Evolutionary conservation across 163 green algal genomes (phyloP).

Genomic region (Trebouxiophyceae sp.): DNA sequence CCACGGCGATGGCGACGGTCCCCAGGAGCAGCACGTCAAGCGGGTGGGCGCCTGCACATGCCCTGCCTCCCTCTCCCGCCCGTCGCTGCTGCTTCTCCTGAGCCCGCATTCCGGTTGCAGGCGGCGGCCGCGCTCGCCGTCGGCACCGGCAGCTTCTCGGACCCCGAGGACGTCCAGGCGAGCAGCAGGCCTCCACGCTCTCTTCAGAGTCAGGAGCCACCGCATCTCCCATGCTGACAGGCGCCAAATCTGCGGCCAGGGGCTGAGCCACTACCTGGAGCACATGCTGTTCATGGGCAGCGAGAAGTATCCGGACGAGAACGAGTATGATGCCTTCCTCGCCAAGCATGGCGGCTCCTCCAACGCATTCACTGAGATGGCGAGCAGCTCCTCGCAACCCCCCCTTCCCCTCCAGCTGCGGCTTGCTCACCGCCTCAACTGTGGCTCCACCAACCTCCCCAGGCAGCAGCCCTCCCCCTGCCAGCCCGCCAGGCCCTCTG

Average conservation of each 20-base stretch:
- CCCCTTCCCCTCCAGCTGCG: not conserved
- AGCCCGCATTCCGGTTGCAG: no score
- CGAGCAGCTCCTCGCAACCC: slow-evolving; percentile 16
- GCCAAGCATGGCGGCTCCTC: slow-evolving; percentile 62
- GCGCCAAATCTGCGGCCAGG: slow-evolving; percentile 22
- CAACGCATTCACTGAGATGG: slow-evolving; percentile 93
- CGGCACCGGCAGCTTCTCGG: slow-evolving; percentile 79
- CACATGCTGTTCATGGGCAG: slow-evolving; percentile 99
- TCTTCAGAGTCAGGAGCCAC: not conserved
- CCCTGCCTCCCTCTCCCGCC: no score
- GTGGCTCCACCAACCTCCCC: no score
- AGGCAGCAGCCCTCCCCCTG: no score
- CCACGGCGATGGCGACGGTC: not conserved
- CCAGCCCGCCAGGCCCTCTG: no score
- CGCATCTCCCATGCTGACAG: not conserved
- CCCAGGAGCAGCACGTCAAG: not conserved
- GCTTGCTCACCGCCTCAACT: slow-evolving; percentile 1
- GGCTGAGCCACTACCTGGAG: slow-evolving; percentile 89
- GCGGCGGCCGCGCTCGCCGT: slow-evolving; percentile 85
- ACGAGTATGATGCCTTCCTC: slow-evolving; percentile 92
- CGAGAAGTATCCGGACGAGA: slow-evolving; percentile 81
- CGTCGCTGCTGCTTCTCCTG: no score
- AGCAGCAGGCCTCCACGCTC: not conserved
- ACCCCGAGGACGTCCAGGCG: slow-evolving; percentile 65
- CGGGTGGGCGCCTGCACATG: no score